Evolutionary conservation across 2,329 filamentous ascomycete genomes (phyloP).

Genomic region (Cercospora sp.): DNA sequence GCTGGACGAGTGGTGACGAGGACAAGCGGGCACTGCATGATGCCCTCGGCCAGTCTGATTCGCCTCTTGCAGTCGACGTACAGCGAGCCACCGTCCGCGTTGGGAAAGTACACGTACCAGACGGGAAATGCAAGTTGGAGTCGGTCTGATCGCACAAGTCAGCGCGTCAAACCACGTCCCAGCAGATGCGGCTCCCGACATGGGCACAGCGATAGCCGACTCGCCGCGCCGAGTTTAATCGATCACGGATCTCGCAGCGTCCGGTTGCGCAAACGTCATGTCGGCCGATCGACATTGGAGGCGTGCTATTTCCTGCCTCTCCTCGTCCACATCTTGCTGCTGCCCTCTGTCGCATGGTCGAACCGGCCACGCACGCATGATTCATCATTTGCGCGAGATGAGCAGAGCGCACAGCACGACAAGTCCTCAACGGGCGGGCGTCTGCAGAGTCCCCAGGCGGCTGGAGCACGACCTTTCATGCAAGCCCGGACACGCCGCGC

Average conservation of each 20-base stretch:
- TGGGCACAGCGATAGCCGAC: conserved; percentile 4
- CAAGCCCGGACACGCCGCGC: neutral
- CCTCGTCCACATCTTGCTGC: neutral
- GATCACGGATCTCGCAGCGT: conserved; percentile 5
- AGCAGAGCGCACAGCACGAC: neutral
- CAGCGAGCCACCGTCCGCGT: neutral
- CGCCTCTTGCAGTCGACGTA: neutral
- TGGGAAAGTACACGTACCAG: neutral
- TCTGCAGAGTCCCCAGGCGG: neutral
- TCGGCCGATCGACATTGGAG: neutral
- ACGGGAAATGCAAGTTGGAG: neutral
- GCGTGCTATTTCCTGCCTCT: neutral
- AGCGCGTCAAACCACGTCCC: neutral
- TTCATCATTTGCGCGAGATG: conserved; percentile 4
- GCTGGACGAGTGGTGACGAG: neutral
- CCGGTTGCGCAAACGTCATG: conserved; percentile 6
- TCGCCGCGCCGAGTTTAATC: neutral
- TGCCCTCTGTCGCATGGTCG: neutral
- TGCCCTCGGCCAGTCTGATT: neutral
- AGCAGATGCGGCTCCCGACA: neutral
- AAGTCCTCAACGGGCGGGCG: neutral
- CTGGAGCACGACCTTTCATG: neutral
- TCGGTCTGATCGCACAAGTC: neutral
- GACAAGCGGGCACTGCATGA: neutral
- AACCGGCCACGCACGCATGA: neutral